Evolutionary conservation across 108 stramenopile species (phyloP).

Genomic region (Stephanodiscus triporus): DNA sequence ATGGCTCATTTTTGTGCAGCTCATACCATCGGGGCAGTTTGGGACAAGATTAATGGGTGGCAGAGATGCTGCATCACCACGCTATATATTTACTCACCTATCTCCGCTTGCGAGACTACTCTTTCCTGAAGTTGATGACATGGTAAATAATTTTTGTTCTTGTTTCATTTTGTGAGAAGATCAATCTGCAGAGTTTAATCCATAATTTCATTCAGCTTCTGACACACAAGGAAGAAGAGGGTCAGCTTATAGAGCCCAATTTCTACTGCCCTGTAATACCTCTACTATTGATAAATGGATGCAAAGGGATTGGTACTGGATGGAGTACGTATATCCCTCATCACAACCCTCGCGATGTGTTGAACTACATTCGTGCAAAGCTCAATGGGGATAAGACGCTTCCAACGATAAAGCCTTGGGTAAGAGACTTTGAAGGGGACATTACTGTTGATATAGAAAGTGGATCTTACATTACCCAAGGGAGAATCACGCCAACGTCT

Average conservation of each 20-base stretch:
- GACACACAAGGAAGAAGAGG: constrained; percentile 84
- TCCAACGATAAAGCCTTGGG: constrained; percentile 62
- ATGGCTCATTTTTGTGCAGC: constrained; percentile 15
- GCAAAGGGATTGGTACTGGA: constrained; percentile 95
- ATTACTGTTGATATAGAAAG: constrained; percentile 48
- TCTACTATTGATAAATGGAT: constrained; percentile 87
- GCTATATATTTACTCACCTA: constrained; percentile 93
- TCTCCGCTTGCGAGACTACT: constrained; percentile 72
- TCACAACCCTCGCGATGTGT: constrained; percentile 81
- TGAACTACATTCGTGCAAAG: constrained; percentile 73
- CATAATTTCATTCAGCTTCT: constrained; percentile 44
- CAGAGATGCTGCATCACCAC: constrained; percentile 89
- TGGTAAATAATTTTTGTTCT: neutral
- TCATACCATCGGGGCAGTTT: constrained; percentile 91
- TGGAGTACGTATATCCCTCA: constrained; percentile 92
- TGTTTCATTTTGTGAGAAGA: neutral
- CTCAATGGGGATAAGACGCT: constrained; percentile 55
- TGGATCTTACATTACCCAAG: constrained; percentile 55
- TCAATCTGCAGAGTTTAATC: neutral
- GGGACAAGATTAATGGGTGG: constrained; percentile 91
- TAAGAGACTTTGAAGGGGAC: constrained; percentile 72
- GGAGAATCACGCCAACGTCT: constrained; percentile 47
- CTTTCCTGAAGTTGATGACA: constrained; percentile 88
- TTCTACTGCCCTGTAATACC: constrained; percentile 88
- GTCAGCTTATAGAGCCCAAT: constrained; percentile 84